Percentiles rank a stretch among this genome's conserved stretches.
phyloP scores from a whole-genome alignment of 768 basidiomycete species.

The Xerocomus spinulosus region DNA sequence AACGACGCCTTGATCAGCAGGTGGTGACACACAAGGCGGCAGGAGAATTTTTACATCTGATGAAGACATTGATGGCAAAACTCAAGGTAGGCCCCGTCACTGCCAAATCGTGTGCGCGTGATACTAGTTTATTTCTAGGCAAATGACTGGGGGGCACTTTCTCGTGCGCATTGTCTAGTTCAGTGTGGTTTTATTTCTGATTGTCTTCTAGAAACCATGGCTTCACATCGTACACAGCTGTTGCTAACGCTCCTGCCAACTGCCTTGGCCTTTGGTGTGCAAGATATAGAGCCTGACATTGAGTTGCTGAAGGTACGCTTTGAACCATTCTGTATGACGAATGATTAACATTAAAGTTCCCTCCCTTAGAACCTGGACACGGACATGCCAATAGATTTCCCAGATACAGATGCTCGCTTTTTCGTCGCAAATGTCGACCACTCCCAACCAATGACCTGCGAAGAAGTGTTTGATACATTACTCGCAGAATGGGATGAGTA shows the following conservation, averaged over 20 bases:
- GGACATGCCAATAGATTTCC: slow-evolving; percentile 34
- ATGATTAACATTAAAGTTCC: background rate
- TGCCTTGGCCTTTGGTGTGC: slow-evolving; percentile 46
- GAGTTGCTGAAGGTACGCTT: slow-evolving; percentile 47
- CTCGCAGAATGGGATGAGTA: slow-evolving; percentile 19
- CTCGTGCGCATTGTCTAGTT: slow-evolving; percentile 38
- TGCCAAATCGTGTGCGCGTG: background rate
- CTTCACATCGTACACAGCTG: slow-evolving; percentile 43
- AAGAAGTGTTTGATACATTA: slow-evolving; percentile 8
- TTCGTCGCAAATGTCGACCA: slow-evolving; percentile 22
- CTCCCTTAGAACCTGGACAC: slow-evolving; percentile 48
- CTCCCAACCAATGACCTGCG: slow-evolving; percentile 14
- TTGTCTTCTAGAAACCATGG: slow-evolving; percentile 39
- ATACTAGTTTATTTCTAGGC: slow-evolving; percentile 34
- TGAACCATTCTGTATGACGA: too few species aligned
- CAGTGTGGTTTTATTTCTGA: background rate
- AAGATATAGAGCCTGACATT: slow-evolving; percentile 40
- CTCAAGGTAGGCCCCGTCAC: slow-evolving; percentile 41
- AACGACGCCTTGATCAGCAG: slow-evolving; percentile 45
- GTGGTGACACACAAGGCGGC: slow-evolving; percentile 44
- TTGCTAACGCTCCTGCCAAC: slow-evolving; percentile 39
- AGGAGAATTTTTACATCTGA: slow-evolving; percentile 48
- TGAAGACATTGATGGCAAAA: slow-evolving; percentile 66
- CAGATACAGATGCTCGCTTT: slow-evolving; percentile 36
- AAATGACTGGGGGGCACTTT: slow-evolving; percentile 61